These are phyloP conservation scores for Yamadazyma triangularis DNA, from an alignment of 1,139 yeast genomes.

Conservation along the genomic window DNA sequence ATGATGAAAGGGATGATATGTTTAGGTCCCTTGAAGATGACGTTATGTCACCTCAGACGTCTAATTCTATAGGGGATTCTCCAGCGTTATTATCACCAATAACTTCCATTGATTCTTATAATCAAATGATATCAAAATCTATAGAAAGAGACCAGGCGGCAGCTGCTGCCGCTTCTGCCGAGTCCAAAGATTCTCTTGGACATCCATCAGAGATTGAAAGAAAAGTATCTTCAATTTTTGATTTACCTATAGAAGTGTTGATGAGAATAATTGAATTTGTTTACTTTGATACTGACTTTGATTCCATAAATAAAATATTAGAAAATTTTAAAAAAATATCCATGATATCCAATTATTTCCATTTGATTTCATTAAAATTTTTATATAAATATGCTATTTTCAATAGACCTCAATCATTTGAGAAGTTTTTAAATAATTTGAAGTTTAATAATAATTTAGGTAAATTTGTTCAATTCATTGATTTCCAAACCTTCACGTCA, in stretches of 20 bases:
- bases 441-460: conserved; percentile 45
- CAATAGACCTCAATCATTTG: conserved; percentile 79
- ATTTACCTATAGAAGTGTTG: conserved; percentile 40
- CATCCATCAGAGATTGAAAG: conserved; percentile 5
- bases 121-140: conserved; percentile 2
- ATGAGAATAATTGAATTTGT: conserved; percentile 41
- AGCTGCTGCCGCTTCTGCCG: no score
- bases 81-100: conserved; percentile 33
- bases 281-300: conserved; percentile 33
- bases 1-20: neutral
- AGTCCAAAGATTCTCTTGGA: neutral
- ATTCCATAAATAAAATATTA: conserved; percentile 38
- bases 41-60: conserved; percentile 7
- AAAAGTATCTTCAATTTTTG: conserved; percentile 7
- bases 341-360: conserved; percentile 23
- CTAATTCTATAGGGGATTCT: conserved; percentile 10
- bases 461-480: conserved; percentile 68
- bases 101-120: conserved; percentile 29
- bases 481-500: conserved; percentile 84
- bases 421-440: conserved; percentile 60
- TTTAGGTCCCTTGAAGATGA: neutral
- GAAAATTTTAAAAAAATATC: conserved; percentile 40
- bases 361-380: conserved; percentile 32
- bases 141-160: neutral
- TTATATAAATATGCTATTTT: conserved; percentile 67